Conservation (phyloP, 176 grass and related monocot species). For the Carex littledalei region DNA sequence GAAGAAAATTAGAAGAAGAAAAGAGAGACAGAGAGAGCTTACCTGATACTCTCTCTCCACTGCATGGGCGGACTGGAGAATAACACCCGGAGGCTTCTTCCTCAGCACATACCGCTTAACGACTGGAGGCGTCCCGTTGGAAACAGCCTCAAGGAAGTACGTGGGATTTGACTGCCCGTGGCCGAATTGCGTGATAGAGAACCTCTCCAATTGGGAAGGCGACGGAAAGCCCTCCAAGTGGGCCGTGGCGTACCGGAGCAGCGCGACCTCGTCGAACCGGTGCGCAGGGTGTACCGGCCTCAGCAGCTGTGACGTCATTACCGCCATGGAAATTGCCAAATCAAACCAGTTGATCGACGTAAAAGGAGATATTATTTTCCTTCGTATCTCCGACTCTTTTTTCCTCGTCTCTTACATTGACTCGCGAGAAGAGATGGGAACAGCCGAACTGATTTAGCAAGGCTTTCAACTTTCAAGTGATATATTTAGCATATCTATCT, state of each 20-base stretch:
- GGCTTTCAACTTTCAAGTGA: too few species aligned
- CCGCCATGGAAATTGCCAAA: slow-evolving; percentile 38
- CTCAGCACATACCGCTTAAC: slow-evolving; percentile 64
- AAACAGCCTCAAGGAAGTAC: slow-evolving; percentile 52
- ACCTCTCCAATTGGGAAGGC: slow-evolving; percentile 10
- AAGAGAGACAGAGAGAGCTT: not conserved
- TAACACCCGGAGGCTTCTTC: slow-evolving; percentile 73
- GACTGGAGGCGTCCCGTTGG: slow-evolving; percentile 11
- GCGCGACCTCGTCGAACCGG: slow-evolving; percentile 62
- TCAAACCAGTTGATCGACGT: not conserved
- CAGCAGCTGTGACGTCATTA: slow-evolving; percentile 53
- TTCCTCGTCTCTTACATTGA: not conserved
- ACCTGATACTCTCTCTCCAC: slow-evolving; percentile 91
- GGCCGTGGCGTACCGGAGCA: slow-evolving; percentile 57
- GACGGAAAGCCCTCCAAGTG: slow-evolving; percentile 65
- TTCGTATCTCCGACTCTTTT: not conserved
- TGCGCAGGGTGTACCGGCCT: slow-evolving; percentile 41
- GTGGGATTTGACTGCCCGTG: slow-evolving; percentile 95
- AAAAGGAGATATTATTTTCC: not conserved
- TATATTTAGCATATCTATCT: not conserved
- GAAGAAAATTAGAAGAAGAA: not conserved
- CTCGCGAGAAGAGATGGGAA: too few species aligned
- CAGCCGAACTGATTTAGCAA: too few species aligned
- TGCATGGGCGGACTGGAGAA: slow-evolving; percentile 91
- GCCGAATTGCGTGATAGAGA: slow-evolving; percentile 61